Evolutionary conservation across 2,329 filamentous ascomycete species (phyloP).

Genomic region (Hyphodiscus sp.): DNA sequence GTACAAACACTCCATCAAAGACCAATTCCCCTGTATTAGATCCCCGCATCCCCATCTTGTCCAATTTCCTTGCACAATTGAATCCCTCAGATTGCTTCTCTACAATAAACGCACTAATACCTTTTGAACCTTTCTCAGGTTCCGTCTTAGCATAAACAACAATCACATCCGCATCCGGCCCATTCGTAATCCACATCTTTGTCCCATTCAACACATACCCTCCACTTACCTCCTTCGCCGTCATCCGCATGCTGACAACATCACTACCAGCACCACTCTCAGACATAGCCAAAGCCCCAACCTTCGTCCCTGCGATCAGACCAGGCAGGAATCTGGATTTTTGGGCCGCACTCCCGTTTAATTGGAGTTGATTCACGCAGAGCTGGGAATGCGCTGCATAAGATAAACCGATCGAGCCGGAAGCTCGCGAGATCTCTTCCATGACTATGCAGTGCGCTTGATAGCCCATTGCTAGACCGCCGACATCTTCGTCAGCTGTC

Average conservation of each 20-base stretch:
- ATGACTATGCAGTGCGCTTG: conserved; percentile 94
- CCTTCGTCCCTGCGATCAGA: conserved; percentile 69
- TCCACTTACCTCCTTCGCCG: conserved; percentile 72
- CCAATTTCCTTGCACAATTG: conserved; percentile 80
- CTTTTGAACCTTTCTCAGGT: conserved; percentile 73
- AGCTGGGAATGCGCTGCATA: conserved; percentile 96
- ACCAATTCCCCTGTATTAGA: conserved; percentile 93
- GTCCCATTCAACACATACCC: conserved; percentile 72
- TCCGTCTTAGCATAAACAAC: conserved; percentile 97
- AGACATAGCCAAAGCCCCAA: conserved; percentile 92
- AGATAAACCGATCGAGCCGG: conserved; percentile 75
- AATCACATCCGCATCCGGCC: conserved; percentile 85
- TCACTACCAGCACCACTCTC: conserved; percentile 88
- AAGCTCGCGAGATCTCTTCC: conserved; percentile 89
- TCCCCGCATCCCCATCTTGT: conserved; percentile 97
- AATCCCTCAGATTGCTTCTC: conserved; percentile 67
- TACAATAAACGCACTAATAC: conserved; percentile 92
- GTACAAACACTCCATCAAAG: conserved; percentile 88
- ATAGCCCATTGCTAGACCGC: conserved; percentile 86
- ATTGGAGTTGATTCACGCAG: conserved; percentile 90
- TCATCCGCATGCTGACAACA: conserved; percentile 92
- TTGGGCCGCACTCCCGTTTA: conserved; percentile 76
- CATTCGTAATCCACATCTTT: conserved; percentile 99
- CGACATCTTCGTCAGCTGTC: conserved; percentile 87
- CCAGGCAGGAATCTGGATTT: conserved; percentile 75